Evolutionary conservation across 768 basidiomycete genomes (phyloP).

Genomic region (Psilocybe cyanescens): DNA sequence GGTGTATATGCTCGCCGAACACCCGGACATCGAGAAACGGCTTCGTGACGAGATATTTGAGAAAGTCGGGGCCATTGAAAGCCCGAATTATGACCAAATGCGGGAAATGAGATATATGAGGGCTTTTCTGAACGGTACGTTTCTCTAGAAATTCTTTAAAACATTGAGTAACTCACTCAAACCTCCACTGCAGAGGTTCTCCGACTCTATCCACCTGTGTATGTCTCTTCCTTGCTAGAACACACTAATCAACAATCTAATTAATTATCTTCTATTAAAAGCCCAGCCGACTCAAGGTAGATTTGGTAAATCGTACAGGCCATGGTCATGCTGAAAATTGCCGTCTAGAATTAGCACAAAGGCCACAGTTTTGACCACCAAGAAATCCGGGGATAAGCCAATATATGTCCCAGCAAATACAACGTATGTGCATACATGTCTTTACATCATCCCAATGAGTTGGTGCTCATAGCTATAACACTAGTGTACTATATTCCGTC

Average conservation of each 20-base stretch:
- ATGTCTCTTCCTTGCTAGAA: slow-evolving; percentile 13
- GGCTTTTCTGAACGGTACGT: slow-evolving; percentile 38
- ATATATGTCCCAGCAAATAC: slow-evolving; percentile 54
- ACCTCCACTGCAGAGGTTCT: slow-evolving; percentile 39
- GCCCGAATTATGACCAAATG: slow-evolving; percentile 49
- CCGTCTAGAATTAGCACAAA: slow-evolving; percentile 32
- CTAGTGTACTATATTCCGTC: slow-evolving; percentile 33
- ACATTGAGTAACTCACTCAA: neutral
- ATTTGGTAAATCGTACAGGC: neutral
- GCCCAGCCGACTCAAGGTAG: slow-evolving; percentile 36
- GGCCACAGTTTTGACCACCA: slow-evolving; percentile 44
- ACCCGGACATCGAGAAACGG: slow-evolving; percentile 42
- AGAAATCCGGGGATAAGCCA: slow-evolving; percentile 43
- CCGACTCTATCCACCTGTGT: slow-evolving; percentile 43
- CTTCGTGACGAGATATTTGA: slow-evolving; percentile 46
- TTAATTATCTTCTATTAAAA: neutral
- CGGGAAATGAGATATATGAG: slow-evolving; percentile 47
- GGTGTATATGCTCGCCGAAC: slow-evolving; percentile 46
- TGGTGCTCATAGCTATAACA: slow-evolving; percentile 15
- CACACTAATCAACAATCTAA: slow-evolving; percentile 34
- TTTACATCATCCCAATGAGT: neutral
- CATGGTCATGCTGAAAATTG: neutral
- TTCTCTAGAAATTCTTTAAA: neutral
- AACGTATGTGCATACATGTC: slow-evolving; percentile 28
- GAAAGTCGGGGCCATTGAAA: slow-evolving; percentile 37